Evolutionary conservation across 129 eudicot genomes (phyloP).

Genomic region (Glebionis coronaria): DNA sequence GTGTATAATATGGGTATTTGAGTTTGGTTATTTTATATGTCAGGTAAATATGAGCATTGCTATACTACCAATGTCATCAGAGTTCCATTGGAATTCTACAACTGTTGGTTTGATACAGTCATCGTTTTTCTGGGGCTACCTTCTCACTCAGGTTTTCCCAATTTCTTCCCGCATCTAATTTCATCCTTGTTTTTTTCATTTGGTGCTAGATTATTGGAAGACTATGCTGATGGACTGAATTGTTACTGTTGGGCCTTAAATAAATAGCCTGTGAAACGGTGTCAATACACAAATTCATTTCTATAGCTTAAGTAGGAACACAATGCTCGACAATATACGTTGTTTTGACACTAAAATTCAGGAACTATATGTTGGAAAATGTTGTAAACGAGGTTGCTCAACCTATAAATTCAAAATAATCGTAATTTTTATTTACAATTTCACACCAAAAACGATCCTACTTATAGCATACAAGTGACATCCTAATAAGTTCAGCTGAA

Average conservation of each 20-base stretch:
- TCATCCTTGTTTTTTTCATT: not conserved
- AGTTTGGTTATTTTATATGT: slow-evolving; percentile 18
- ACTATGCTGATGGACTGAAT: not conserved
- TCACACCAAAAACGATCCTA: too few species aligned
- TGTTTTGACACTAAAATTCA: not conserved
- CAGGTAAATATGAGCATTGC: slow-evolving; percentile 99
- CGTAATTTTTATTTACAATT: too few species aligned
- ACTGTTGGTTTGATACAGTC: slow-evolving; percentile 95
- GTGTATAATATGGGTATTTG: slow-evolving; percentile 12
- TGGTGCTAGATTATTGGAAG: not conserved
- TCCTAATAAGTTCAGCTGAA: too few species aligned
- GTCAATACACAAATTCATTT: too few species aligned
- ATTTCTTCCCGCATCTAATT: slow-evolving; percentile 7
- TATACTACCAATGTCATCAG: slow-evolving; percentile 93
- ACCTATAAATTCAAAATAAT: too few species aligned
- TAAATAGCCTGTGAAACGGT: too few species aligned
- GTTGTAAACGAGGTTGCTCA: not conserved
- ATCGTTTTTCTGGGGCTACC: slow-evolving; percentile 97
- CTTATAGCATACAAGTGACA: too few species aligned
- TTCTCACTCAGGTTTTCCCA: slow-evolving; percentile 83
- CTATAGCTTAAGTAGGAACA: too few species aligned
- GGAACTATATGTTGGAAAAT: not conserved
- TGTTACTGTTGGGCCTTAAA: not conserved
- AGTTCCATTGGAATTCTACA: slow-evolving; percentile 74
- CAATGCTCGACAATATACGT: too few species aligned